Evolutionary conservation across 768 basidiomycete genomes (phyloP).

Genomic region (Tricholoma hemisulphureum): DNA sequence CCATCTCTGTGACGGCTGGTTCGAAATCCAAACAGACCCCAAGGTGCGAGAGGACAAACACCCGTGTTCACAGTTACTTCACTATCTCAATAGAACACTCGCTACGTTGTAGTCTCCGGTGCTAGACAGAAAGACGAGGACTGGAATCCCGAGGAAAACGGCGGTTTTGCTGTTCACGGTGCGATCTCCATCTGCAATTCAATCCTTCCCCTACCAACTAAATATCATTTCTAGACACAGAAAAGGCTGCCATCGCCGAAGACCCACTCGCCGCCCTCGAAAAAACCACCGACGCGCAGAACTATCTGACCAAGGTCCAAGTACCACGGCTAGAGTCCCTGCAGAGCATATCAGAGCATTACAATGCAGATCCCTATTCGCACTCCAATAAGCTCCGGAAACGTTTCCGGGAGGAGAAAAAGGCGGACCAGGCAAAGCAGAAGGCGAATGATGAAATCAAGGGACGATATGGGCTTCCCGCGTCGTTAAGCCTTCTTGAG

Average conservation of each 20-base stretch:
- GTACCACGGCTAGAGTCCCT: conserved; percentile 81
- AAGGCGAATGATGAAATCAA: conserved; percentile 70
- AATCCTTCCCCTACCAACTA: not conserved
- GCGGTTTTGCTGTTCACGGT: conserved; percentile 89
- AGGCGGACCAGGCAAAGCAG: conserved; percentile 65
- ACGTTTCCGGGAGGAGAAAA: conserved; percentile 86
- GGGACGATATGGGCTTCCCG: conserved; percentile 74
- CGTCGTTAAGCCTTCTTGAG: conserved; percentile 60
- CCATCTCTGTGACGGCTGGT: conserved; percentile 94
- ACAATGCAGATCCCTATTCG: conserved; percentile 83
- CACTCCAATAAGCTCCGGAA: conserved; percentile 75
- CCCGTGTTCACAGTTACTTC: not conserved
- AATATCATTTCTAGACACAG: conserved; percentile 64
- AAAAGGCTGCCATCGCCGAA: conserved; percentile 54
- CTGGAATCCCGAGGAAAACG: conserved; percentile 96
- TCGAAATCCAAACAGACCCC: conserved; percentile 96
- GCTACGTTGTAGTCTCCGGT: conserved; percentile 89
- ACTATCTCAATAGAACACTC: conserved; percentile 68
- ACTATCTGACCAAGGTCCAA: conserved; percentile 67
- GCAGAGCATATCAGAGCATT: conserved; percentile 71
- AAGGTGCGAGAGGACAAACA: conserved; percentile 54
- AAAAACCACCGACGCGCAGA: conserved; percentile 80
- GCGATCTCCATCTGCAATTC: conserved; percentile 15
- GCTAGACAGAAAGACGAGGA: conserved; percentile 95
- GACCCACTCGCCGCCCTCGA: conserved; percentile 90